phyloP scores from a whole-genome alignment of 306 rosid genomes.

The Quercus suber region DNA sequence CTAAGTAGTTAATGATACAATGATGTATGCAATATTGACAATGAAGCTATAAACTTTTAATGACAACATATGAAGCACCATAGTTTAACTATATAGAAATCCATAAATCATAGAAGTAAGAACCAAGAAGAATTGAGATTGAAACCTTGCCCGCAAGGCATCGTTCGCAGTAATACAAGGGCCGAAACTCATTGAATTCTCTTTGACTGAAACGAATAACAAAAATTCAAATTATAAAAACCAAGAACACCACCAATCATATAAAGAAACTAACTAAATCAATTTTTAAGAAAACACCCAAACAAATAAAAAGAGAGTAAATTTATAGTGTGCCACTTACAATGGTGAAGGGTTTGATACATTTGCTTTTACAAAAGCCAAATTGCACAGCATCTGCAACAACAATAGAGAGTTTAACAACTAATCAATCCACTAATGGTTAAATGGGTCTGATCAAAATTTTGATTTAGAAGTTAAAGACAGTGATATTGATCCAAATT shows the following conservation, averaged over 20 bases:
- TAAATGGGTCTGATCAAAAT: not conserved
- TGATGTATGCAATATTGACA: no score
- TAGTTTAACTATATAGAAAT: no score
- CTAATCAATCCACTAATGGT: not conserved
- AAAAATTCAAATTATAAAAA: not conserved
- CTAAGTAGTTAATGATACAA: no score
- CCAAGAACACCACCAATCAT: not conserved
- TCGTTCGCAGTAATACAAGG: not conserved
- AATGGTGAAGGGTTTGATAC: slow-evolving; percentile 34
- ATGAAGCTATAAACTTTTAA: no score
- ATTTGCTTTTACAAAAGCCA: slow-evolving; percentile 25
- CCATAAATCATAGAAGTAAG: not conserved
- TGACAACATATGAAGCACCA: no score
- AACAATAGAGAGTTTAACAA: not conserved
- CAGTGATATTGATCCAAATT: not conserved
- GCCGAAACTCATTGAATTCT: not conserved
- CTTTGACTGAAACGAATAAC: slow-evolving; percentile 15
- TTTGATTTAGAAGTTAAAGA: not conserved
- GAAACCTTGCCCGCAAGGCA: slow-evolving; percentile 46
- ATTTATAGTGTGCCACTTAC: slow-evolving; percentile 23
- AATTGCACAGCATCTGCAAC: slow-evolving; percentile 48
- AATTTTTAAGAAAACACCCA: no score
- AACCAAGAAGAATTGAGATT: slow-evolving; percentile 3
- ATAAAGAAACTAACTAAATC: not conserved
- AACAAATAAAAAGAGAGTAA: not conserved